A percentile compares a stretch with the other conserved stretches of the same genome.
phyloP scores from a whole-genome alignment of 768 basidiomycete species.

The Suillus subluteus region DNA sequence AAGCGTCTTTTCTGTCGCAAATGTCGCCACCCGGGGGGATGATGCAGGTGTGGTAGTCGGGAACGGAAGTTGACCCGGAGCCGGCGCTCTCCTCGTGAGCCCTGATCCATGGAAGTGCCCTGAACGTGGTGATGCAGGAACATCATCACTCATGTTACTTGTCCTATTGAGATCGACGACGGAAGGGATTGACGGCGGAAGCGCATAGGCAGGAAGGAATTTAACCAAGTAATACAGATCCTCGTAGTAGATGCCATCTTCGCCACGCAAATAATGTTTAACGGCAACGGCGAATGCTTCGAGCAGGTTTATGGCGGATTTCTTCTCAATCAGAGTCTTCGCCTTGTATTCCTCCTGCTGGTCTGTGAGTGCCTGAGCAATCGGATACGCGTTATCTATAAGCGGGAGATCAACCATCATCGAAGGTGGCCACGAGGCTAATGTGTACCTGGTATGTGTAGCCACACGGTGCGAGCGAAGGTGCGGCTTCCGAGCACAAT shows the following conservation, averaged over 20 bases:
- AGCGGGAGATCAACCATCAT: slow-evolving; percentile 4
- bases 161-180: slow-evolving; percentile 30
- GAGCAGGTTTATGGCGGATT: slow-evolving; percentile 66
- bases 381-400: slow-evolving; percentile 29
- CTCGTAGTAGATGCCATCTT: slow-evolving; percentile 38
- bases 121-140: slow-evolving; percentile 16
- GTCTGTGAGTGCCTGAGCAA: slow-evolving; percentile 18
- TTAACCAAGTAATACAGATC: slow-evolving; percentile 74
- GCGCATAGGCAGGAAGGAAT: slow-evolving; percentile 67
- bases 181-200: slow-evolving; percentile 55
- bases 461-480: slow-evolving; percentile 66
- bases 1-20: slow-evolving; percentile 17
- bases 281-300: slow-evolving; percentile 68
- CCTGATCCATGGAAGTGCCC: slow-evolving; percentile 10
- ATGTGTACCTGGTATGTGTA: slow-evolving; percentile 59
- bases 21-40: slow-evolving; percentile 16
- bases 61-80: slow-evolving; percentile 32
- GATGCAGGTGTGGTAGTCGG: slow-evolving; percentile 28
- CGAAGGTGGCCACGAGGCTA: neutral
- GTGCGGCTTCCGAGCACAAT: slow-evolving; percentile 60
- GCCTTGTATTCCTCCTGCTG: slow-evolving; percentile 43
- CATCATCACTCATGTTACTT: neutral
- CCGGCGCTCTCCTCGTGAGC: slow-evolving; percentile 13
- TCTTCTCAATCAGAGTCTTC: slow-evolving; percentile 64
- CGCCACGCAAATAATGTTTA: slow-evolving; percentile 71